Evolutionary conservation across 208 protist genomes (phyloP).

Genomic region (Acanthamoeba divionensis): DNA sequence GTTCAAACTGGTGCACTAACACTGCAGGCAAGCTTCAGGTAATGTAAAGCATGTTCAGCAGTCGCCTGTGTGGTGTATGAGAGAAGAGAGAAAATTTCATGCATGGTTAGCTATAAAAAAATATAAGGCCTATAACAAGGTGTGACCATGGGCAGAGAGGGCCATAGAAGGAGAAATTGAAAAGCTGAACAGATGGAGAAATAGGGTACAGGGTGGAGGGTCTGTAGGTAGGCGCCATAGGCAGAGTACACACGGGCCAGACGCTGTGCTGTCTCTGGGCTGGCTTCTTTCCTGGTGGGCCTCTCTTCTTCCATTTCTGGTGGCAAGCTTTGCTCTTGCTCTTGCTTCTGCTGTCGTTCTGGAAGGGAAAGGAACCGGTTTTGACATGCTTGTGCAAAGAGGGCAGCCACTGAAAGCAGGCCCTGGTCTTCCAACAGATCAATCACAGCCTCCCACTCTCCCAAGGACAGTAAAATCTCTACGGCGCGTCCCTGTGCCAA

Average conservation of each 20-base stretch:
- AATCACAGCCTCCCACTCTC: not conserved
- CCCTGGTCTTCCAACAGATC: not conserved
- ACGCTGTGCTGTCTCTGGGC: not conserved
- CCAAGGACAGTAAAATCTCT: slow-evolving; percentile 27
- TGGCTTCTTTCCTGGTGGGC: too few relatives aligned
- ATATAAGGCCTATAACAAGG: too few relatives aligned
- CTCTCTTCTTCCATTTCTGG: too few relatives aligned
- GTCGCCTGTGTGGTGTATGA: too few relatives aligned
- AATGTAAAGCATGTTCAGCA: too few relatives aligned
- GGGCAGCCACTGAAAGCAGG: not conserved
- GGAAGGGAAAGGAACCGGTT: too few relatives aligned
- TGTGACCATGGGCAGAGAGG: not conserved
- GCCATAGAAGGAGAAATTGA: not conserved
- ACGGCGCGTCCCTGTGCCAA: not conserved
- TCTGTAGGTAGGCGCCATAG: not conserved
- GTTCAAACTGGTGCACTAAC: too few relatives aligned
- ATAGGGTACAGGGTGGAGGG: not conserved
- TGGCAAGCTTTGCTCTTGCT: too few relatives aligned
- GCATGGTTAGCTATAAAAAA: too few relatives aligned
- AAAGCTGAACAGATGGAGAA: not conserved
- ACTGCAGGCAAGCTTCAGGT: too few relatives aligned
- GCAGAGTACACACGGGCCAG: slow-evolving; percentile 3
- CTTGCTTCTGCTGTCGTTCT: too few relatives aligned
- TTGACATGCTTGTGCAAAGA: not conserved
- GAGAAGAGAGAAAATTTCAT: too few relatives aligned